These are phyloP conservation scores for Stachybotrys chartarum DNA, from an alignment of 2,329 filamentous ascomycete genomes.

Conservation along the genomic window DNA sequence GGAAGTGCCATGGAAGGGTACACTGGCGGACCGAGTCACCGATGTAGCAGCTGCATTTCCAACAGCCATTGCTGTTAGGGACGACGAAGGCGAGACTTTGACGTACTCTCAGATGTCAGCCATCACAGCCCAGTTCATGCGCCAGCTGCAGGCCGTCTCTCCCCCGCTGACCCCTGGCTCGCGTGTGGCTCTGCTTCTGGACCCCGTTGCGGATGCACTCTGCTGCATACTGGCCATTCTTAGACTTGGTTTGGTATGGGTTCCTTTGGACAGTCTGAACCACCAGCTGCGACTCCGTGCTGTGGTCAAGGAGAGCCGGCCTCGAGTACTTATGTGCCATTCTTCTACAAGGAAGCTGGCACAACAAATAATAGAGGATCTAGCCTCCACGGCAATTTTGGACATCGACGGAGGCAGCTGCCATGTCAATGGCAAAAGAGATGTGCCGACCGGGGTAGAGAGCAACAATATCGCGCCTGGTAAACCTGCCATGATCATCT, in stretches of 20 bases:
- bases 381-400: not conserved
- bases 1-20: not conserved
- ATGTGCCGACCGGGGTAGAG: not conserved
- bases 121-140: not conserved
- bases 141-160: not conserved
- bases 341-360: not conserved
- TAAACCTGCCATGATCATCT: not conserved
- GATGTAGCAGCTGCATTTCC: not conserved
- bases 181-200: not conserved
- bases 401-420: not conserved
- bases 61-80: not conserved
- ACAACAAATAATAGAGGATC: not conserved
- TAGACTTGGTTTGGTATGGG: not conserved
- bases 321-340: not conserved
- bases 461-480: not conserved
- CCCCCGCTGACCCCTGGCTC: not conserved
- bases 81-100: not conserved
- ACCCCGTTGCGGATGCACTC: not conserved
- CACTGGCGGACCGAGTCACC: not conserved
- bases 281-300: not conserved
- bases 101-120: not conserved
- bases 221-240: not conserved
- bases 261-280: not conserved
- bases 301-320: not conserved
- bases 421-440: not conserved